phyloP scores from a whole-genome alignment of 768 basidiomycete species.

The Tylopilus cervinicoccineus region DNA sequence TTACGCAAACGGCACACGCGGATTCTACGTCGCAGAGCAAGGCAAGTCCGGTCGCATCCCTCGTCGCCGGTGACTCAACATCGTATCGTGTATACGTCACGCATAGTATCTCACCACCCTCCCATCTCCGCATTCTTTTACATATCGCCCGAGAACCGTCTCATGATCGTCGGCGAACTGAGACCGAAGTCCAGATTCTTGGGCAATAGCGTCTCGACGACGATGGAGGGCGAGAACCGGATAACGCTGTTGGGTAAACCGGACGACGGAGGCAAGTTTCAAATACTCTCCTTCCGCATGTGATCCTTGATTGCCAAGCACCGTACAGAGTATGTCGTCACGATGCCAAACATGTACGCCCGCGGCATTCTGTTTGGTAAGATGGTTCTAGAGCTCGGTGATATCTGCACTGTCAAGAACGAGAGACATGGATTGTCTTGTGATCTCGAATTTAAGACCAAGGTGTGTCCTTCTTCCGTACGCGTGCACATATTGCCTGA shows the following conservation, averaged over 20 bases:
- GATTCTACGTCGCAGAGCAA: slow-evolving; percentile 97
- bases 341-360: slow-evolving; percentile 99
- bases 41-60: slow-evolving; percentile 38
- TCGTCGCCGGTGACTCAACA: slow-evolving; percentile 2
- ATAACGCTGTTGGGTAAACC: slow-evolving; percentile 78
- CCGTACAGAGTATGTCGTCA: slow-evolving; percentile 86
- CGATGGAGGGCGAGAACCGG: slow-evolving; percentile 95
- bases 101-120: slow-evolving; percentile 90
- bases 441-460: slow-evolving; percentile 97
- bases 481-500: neutral
- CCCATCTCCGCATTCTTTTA: slow-evolving; percentile 96
- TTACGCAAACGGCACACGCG: slow-evolving; percentile 87
- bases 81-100: neutral
- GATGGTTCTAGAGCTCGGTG: slow-evolving; percentile 96
- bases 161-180: slow-evolving; percentile 88
- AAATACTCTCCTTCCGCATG: slow-evolving; percentile 1
- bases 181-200: slow-evolving; percentile 95
- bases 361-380: slow-evolving; percentile 84
- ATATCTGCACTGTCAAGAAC: slow-evolving; percentile 81
- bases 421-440: slow-evolving; percentile 68
- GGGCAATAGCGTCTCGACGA: slow-evolving; percentile 94
- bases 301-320: slow-evolving; percentile 11
- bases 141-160: slow-evolving; percentile 83
- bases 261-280: slow-evolving; percentile 75
- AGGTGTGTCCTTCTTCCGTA: slow-evolving; percentile 44